These are phyloP conservation scores for Penicillium sp. DNA, from an alignment of 2,329 filamentous ascomycete genomes.

Conservation along the genomic window DNA sequence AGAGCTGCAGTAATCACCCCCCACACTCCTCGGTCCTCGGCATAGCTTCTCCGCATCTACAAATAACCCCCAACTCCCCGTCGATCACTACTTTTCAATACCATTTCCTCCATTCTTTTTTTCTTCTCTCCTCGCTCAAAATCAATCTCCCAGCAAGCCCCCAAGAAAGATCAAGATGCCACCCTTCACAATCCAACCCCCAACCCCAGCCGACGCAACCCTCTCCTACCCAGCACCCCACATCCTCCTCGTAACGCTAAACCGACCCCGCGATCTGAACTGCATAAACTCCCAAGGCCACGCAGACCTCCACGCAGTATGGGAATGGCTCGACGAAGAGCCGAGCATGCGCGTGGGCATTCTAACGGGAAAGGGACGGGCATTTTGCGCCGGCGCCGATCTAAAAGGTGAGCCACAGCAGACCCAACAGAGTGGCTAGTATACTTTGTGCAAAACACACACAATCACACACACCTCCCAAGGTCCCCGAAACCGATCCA, in stretches of 20 bases:
- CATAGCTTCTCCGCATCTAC: slow-evolving; percentile 18
- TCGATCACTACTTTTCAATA: neutral
- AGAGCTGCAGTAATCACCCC: neutral
- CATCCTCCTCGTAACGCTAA: slow-evolving; percentile 49
- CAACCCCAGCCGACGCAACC: slow-evolving; percentile 29
- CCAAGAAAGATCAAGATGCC: slow-evolving; percentile 16
- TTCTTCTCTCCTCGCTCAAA: neutral
- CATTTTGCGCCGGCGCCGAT: slow-evolving; percentile 47
- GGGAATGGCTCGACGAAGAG: slow-evolving; percentile 46
- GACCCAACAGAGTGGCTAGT: neutral
- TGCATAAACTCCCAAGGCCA: slow-evolving; percentile 44
- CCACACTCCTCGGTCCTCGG: slow-evolving; percentile 21
- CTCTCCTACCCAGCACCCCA: slow-evolving; percentile 44
- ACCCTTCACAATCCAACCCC: slow-evolving; percentile 28
- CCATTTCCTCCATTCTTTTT: neutral
- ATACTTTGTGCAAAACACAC: too few relatives aligned
- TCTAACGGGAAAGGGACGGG: slow-evolving; percentile 41
- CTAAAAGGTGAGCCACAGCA: slow-evolving; percentile 34
- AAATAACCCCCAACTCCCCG: neutral
- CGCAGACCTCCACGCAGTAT: slow-evolving; percentile 41
- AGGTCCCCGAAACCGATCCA: neutral
- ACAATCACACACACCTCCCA: neutral
- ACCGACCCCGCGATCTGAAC: slow-evolving; percentile 43
- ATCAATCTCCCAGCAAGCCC: neutral
- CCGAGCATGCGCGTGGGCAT: slow-evolving; percentile 39